These are phyloP conservation scores for Phytophthora parvispora DNA, from an alignment of 352 stramenopile genomes.

Conservation along the genomic window DNA sequence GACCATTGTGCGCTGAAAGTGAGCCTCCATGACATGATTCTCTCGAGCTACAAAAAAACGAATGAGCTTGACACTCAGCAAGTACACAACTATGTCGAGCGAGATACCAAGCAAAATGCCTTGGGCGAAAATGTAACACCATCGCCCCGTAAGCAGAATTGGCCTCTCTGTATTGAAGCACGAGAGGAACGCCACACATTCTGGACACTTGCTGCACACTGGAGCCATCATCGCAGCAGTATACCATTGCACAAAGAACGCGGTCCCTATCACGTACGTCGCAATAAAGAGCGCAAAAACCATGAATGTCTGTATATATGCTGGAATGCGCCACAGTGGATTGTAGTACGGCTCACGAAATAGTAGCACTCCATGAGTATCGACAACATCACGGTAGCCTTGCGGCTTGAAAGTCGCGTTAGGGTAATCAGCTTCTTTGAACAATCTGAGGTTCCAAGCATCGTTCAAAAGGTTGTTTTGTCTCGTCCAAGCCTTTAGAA, in stretches of 20 bases:
- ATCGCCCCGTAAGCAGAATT: conserved; percentile 77
- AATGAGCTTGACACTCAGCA: conserved; percentile 87
- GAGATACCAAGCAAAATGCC: conserved; percentile 86
- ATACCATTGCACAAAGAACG: conserved; percentile 91
- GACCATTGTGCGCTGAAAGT: conserved; percentile 89
- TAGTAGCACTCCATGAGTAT: conserved; percentile 73
- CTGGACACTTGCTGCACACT: conserved; percentile 76
- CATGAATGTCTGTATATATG: conserved; percentile 84
- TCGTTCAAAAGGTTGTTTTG: conserved; percentile 88
- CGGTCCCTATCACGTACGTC: conserved; percentile 83
- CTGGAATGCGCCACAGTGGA: conserved; percentile 75
- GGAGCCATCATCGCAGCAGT: conserved; percentile 90
- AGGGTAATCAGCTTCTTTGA: conserved; percentile 90
- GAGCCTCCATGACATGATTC: conserved; percentile 84
- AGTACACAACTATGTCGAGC: conserved; percentile 87
- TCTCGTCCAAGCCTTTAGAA: conserved; percentile 81
- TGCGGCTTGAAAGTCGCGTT: conserved; percentile 84
- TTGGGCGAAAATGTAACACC: conserved; percentile 88
- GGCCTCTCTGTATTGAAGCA: conserved; percentile 86
- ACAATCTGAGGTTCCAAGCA: conserved; percentile 84
- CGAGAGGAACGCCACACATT: conserved; percentile 81
- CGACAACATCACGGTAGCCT: conserved; percentile 80
- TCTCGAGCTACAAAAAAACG: conserved; percentile 86
- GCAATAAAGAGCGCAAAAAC: conserved; percentile 85
- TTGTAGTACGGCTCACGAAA: conserved; percentile 91